A percentile compares a stretch with the other conserved stretches of the same genome.
These are phyloP conservation scores for Pseudocohnilembus persalinus DNA, from an alignment of 169 alveolate genomes.

Conservation along the genomic window DNA sequence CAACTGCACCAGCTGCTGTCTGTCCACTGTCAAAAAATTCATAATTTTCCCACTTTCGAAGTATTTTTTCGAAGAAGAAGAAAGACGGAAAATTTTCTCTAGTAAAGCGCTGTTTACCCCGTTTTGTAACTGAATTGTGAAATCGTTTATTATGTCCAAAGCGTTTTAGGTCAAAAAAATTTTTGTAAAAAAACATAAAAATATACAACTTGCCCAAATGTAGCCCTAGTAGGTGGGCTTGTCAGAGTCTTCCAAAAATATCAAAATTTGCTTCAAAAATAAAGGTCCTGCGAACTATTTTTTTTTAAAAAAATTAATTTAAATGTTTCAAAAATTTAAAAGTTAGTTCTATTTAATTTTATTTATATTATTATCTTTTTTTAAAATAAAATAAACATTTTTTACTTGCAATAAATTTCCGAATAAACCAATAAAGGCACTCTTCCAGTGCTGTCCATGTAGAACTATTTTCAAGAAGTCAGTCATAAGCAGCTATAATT, in stretches of 20 bases:
- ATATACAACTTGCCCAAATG: background rate
- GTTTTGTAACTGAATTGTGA: background rate
- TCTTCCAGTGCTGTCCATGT: too few relatives aligned
- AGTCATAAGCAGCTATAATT: too few relatives aligned
- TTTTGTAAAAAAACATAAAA: background rate
- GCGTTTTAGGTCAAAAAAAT: background rate
- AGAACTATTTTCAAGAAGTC: too few relatives aligned
- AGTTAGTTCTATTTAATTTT: too few relatives aligned
- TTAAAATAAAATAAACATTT: too few relatives aligned
- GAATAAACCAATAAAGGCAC: background rate
- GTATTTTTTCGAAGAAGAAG: slow-evolving; percentile 13
- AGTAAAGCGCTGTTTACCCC: background rate
- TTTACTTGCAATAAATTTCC: background rate
- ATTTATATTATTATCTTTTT: too few relatives aligned
- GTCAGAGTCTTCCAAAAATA: background rate
- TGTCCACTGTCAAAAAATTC: background rate
- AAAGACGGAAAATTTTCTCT: slow-evolving; percentile 4
- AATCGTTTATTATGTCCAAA: background rate
- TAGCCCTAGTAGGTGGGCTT: background rate
- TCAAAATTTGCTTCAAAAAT: background rate
- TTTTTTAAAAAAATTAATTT: too few relatives aligned
- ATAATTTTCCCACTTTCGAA: slow-evolving; percentile 8
- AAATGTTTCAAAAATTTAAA: too few relatives aligned
- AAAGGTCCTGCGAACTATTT: background rate
- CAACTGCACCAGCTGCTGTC: background rate